Evolutionary conservation across 1,284 basidiomycete species (phyloP), one percentile per base, ranked within the genome.

Genomic region (Malassezia psittaci): DNA sequence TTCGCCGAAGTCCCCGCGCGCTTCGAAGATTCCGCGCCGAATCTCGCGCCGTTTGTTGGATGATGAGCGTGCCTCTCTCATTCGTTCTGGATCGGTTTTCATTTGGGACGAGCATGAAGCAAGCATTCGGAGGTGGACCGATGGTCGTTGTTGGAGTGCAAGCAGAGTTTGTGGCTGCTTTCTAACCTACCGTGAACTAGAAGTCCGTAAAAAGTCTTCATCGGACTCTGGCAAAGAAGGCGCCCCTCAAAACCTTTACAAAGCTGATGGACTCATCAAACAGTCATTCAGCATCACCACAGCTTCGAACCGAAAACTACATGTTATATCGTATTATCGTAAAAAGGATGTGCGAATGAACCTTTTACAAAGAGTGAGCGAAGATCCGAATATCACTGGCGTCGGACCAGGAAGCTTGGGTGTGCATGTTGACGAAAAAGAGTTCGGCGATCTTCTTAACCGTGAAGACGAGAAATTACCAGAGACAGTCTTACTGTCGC

Each of bases 61-160:
- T 37, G 63, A 63, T 24, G 72, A 74, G 47, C 63, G 70, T 19
- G 65, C 65, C n/a, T 59, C 59, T 12, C 41, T 73, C 41, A 66
- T 74, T 43, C 62, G 60, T 44, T 64, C 64, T 4, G 72, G 72
- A 15, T 65, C 64, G 44, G 62, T 73, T 49, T 74, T 74, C 61
- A 70, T 67, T 10, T 74, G 69, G 68, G 69, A 72, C 45, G 72
- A 74, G 48, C 66, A 70, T 48, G 68, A 72, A 54, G 70, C 72
- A 13, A 67, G 70, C 54, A 79, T 79, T 77, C 67, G 77, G n/a
- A 60, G 78, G 10, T 79, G 78, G 78, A 79, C 78, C 6, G 78
- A 79, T 61, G 78, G 78, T 6, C 68, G 76, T 38, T 71, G 77
- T 45, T 79, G 78, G 78, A 77, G 77, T 39, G 78, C 78, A 12